Evolutionary conservation across 768 basidiomycete species (phyloP), one percentile per base, ranked within the genome.

Genomic region (Boletus rex-veris): DNA sequence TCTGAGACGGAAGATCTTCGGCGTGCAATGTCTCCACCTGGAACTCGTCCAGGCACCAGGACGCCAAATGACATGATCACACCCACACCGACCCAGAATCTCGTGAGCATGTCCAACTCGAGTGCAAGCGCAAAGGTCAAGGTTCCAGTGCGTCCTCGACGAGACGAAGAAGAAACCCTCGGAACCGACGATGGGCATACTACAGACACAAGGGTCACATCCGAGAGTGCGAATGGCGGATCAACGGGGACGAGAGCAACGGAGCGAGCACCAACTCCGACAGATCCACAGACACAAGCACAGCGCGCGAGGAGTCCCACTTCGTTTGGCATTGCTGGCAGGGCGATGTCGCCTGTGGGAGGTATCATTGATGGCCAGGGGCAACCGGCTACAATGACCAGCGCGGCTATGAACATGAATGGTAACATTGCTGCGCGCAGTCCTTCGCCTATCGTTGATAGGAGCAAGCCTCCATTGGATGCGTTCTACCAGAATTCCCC

Each of bases 11-110:
- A 87, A 36, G 83, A 83, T 45, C 70, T 74, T 47, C 84, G 86
- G 31, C 82, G 86, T 33, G 83, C 85, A 12, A 77, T 86, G 54
- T 88, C 88, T 0, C 88, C 87, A 5, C 67, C 77, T 7, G 78
- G 76, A 58, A 66, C 70, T 14, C 75, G 81, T n/a, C 69, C 77
- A 21, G 68, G 58, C 15, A 69, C 66, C n/a, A 61, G 67, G 24
- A 73, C 74, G 8, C 71, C 76, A 12, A 65, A 70, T 51, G 70
- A 66, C 26, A 62, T 63, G 36, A 41, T 43, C 38, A 26, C 47
- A 7, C 50, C 57, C 10, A 26, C 49, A 10, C 48, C 50, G 15
- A 21, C 53, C 14, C 67, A 65, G 48, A 45, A 35, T 48, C 47
- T 52, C 12, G 42, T 26, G 45, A 49, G 31, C n/a, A 39, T 41